A percentile compares a stretch with the other conserved stretches of the same genome.
phyloP scores from a whole-genome alignment of 805 yeast genomes.

The Sugiyamaella qingdaonensis region DNA sequence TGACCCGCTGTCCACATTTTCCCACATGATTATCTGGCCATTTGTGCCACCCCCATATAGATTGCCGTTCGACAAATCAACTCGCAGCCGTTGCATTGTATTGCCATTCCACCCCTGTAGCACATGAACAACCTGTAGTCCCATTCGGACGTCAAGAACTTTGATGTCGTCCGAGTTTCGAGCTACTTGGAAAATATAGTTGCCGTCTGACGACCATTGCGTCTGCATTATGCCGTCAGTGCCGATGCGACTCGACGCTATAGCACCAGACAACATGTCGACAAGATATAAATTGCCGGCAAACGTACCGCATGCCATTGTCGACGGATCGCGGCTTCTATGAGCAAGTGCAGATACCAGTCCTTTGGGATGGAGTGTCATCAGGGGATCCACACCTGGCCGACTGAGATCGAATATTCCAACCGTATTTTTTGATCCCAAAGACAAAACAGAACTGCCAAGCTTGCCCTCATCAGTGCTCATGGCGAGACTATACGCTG shows the following conservation, averaged over 20 bases:
- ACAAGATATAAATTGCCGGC: conserved; percentile 5
- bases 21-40: conserved; percentile 12
- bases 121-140: conserved; percentile 14
- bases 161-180: conserved; percentile 17
- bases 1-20: conserved; percentile 9
- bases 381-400: conserved; percentile 5
- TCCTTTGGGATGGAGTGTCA: neutral
- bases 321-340: neutral
- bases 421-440: conserved; percentile 12
- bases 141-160: conserved; percentile 24
- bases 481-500: conserved; percentile 7
- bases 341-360: conserved; percentile 9
- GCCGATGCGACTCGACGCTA: neutral
- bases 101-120: conserved; percentile 17
- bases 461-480: conserved; percentile 1
- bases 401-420: conserved; percentile 15
- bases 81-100: conserved; percentile 22
- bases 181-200: conserved; percentile 17
- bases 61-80: conserved; percentile 10
- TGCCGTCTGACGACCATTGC: conserved; percentile 20
- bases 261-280: conserved; percentile 5
- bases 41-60: conserved; percentile 15
- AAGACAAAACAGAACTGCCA: conserved; percentile 4
- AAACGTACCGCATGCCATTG: conserved; percentile 12
- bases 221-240: conserved; percentile 22